These are phyloP conservation scores for Recurvomyces mirabilis DNA, from an alignment of 495 filamentous ascomycete genomes.

Conservation along the genomic window DNA sequence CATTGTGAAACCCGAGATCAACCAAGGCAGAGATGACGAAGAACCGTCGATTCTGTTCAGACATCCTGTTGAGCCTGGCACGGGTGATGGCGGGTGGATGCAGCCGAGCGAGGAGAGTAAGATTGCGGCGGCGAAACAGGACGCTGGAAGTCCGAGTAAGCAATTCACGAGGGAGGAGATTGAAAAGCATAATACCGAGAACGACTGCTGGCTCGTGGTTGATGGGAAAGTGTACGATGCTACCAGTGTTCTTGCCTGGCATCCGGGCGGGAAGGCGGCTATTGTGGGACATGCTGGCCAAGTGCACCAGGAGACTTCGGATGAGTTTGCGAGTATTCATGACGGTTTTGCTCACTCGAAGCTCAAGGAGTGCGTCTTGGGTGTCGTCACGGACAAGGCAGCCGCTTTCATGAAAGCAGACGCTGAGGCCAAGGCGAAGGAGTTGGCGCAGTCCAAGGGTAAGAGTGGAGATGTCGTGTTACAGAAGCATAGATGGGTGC, in stretches of 20 bases:
- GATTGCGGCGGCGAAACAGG: slow-evolving; percentile 21
- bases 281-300: slow-evolving; percentile 29
- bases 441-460: slow-evolving; percentile 9
- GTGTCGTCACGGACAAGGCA: slow-evolving; percentile 31
- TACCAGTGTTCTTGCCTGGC: slow-evolving; percentile 25
- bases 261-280: slow-evolving; percentile 29
- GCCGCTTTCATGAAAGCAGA: slow-evolving; percentile 28
- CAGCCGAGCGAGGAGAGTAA: slow-evolving; percentile 20
- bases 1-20: slow-evolving; percentile 23
- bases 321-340: slow-evolving; percentile 31
- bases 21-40: slow-evolving; percentile 11
- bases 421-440: slow-evolving; percentile 23
- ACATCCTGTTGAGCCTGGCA: slow-evolving; percentile 21
- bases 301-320: slow-evolving; percentile 27
- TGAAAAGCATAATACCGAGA: slow-evolving; percentile 19
- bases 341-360: slow-evolving; percentile 29
- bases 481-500: slow-evolving; percentile 22
- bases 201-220: slow-evolving; percentile 29
- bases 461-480: slow-evolving; percentile 10
- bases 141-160: slow-evolving; percentile 23
- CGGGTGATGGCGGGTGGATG: slow-evolving; percentile 21
- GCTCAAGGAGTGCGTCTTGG: slow-evolving; percentile 31
- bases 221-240: slow-evolving; percentile 29
- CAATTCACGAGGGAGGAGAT: slow-evolving; percentile 28
- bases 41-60: slow-evolving; percentile 17